Conservation (phyloP, 371 early-diverging fungal genomes). For the Enterocytospora artemiae region DNA sequence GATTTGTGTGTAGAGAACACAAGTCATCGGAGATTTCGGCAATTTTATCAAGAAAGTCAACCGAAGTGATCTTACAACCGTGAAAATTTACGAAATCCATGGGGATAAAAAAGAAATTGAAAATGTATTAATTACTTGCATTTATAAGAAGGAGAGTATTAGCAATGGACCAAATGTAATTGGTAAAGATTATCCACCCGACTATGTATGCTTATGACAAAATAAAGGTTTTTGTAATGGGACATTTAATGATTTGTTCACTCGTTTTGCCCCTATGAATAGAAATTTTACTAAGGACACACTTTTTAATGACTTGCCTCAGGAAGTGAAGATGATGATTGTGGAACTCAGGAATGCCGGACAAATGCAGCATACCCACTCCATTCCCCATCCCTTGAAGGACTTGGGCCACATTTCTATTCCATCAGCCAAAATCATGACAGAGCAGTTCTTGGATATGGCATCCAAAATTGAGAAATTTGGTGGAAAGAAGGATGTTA, state of each 20-base stretch:
- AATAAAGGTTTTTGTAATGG: too few relatives aligned
- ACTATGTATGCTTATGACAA: too few relatives aligned
- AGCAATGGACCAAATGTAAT: too few relatives aligned
- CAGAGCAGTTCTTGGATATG: background rate
- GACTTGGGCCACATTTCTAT: background rate
- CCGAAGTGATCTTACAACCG: too few relatives aligned
- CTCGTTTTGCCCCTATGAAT: background rate
- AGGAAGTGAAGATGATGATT: background rate
- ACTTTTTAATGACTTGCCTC: slow-evolving; percentile 2
- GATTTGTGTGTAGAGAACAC: too few relatives aligned
- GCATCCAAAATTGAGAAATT: background rate
- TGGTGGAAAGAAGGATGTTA: background rate
- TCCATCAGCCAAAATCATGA: background rate
- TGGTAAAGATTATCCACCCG: too few relatives aligned
- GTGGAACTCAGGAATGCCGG: background rate
- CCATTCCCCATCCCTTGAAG: background rate
- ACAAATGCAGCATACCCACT: background rate
- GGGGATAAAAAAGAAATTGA: too few relatives aligned
- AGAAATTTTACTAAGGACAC: background rate
- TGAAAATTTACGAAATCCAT: too few relatives aligned
- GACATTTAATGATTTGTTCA: background rate
- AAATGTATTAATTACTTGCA: too few relatives aligned
- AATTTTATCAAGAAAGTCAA: too few relatives aligned
- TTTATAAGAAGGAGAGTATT: too few relatives aligned
- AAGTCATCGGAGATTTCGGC: too few relatives aligned